Conservation (phyloP, 495 filamentous ascomycete genomes). For the Aspergillus conjunctus region DNA sequence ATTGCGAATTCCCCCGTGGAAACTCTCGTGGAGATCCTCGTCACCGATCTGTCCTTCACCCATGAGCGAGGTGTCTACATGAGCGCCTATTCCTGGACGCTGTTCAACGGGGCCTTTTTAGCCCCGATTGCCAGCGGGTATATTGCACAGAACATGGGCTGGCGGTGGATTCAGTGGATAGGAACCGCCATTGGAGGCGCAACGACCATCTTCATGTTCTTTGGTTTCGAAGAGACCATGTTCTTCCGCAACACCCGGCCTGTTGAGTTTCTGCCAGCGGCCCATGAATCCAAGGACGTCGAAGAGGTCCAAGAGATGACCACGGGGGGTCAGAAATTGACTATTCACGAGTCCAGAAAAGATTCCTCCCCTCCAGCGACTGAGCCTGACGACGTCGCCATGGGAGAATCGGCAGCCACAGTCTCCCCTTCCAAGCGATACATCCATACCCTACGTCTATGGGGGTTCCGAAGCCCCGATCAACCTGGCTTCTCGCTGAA, state of each 20-base stretch:
- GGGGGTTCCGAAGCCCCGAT: background rate
- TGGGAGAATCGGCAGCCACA: background rate
- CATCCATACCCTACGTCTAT: constrained; percentile 2
- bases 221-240: constrained; percentile 16
- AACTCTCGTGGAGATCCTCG: constrained; percentile 49
- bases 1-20: constrained; percentile 57
- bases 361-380: background rate
- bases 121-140: constrained; percentile 14
- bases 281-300: background rate
- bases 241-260: background rate
- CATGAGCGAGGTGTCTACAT: constrained; percentile 56
- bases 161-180: constrained; percentile 8
- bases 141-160: background rate
- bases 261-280: background rate
- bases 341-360: background rate
- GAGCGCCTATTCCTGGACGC: constrained; percentile 51
- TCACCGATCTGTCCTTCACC: constrained; percentile 55
- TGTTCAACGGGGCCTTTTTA: constrained; percentile 53
- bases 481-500: constrained; percentile 2
- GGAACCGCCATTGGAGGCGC: background rate
- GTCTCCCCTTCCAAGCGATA: background rate
- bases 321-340: too few relatives aligned
- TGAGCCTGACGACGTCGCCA: background rate
- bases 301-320: background rate
- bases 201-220: constrained; percentile 1